These are phyloP conservation scores for Debaryomyces udenii DNA, from an alignment of 1,139 yeast genomes.

Conservation along the genomic window DNA sequence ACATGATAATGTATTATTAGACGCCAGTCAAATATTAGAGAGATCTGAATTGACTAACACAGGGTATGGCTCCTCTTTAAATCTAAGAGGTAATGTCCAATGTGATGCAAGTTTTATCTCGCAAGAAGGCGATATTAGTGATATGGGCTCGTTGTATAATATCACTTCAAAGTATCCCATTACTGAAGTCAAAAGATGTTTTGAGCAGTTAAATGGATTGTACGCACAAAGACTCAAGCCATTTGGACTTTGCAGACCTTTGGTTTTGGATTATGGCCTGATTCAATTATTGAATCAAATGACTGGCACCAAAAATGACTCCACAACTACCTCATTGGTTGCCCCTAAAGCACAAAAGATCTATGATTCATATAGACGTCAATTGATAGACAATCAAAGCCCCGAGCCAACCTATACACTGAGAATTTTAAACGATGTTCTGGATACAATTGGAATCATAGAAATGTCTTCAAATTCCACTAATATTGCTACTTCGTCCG, in stretches of 20 bases:
- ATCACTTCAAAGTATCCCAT: constrained; percentile 29
- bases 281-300: not conserved
- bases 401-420: constrained; percentile 11
- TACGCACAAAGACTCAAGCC: constrained; percentile 17
- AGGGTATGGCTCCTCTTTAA: constrained; percentile 58
- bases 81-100: constrained; percentile 48
- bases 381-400: not conserved
- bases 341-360: constrained; percentile 20
- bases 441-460: constrained; percentile 41
- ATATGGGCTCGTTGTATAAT: constrained; percentile 28
- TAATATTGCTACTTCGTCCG: constrained; percentile 47
- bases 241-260: constrained; percentile 32
- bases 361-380: constrained; percentile 17
- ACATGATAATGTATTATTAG: constrained; percentile 14
- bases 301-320: constrained; percentile 2
- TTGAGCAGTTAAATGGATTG: constrained; percentile 15
- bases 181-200: constrained; percentile 17
- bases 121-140: constrained; percentile 7
- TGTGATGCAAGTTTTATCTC: constrained; percentile 52
- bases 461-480: constrained; percentile 20
- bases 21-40: constrained; percentile 41
- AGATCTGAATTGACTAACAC: constrained; percentile 52
- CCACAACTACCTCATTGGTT: constrained; percentile 15
- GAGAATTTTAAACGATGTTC: constrained; percentile 16
- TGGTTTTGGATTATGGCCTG: constrained; percentile 21